A percentile compares a stretch with the other conserved stretches of the same genome.
Evolutionary conservation across 495 filamentous ascomycete species (phyloP).

Genomic region (Aspergillus campestris): DNA sequence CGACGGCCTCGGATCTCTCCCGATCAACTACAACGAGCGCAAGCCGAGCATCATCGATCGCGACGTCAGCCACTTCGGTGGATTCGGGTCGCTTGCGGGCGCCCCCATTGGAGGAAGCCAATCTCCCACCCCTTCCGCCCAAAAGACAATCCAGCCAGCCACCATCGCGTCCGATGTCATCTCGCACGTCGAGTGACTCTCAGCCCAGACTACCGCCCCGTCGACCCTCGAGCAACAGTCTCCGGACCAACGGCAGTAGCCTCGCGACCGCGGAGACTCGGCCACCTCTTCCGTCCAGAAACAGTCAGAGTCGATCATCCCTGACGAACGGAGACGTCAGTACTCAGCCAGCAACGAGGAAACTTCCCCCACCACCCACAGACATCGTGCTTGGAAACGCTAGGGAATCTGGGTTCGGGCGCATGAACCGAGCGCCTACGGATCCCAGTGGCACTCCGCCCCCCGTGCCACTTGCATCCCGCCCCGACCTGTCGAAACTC

Average conservation of each 20-base stretch:
- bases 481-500: conserved; percentile 49
- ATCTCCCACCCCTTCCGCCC: conserved; percentile 38
- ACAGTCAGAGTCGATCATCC: conserved; percentile 12
- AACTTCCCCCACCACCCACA: conserved; percentile 30
- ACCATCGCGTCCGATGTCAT: conserved; percentile 17
- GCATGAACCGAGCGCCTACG: conserved; percentile 24
- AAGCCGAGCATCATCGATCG: conserved; percentile 18
- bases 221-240: conserved; percentile 8
- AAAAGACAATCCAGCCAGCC: conserved; percentile 18
- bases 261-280: conserved; percentile 5
- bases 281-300: conserved; percentile 28
- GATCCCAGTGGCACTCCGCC: conserved; percentile 31
- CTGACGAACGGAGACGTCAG: conserved; percentile 8
- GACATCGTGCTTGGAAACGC: conserved; percentile 21
- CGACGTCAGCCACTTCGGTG: conserved; percentile 25
- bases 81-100: conserved; percentile 28
- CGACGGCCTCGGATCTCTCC: conserved; percentile 30
- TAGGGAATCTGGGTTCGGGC: conserved; percentile 30
- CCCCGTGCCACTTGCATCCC: conserved; percentile 47
- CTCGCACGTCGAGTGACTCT: conserved; percentile 11
- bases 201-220: conserved; percentile 11
- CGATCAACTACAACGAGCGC: conserved; percentile 30
- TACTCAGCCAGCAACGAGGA: conserved; percentile 15
- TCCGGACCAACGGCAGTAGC: conserved; percentile 4
- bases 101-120: conserved; percentile 37